These are phyloP conservation scores for Candida germanica DNA, from an alignment of 805 yeast species.

Conservation along the genomic window DNA sequence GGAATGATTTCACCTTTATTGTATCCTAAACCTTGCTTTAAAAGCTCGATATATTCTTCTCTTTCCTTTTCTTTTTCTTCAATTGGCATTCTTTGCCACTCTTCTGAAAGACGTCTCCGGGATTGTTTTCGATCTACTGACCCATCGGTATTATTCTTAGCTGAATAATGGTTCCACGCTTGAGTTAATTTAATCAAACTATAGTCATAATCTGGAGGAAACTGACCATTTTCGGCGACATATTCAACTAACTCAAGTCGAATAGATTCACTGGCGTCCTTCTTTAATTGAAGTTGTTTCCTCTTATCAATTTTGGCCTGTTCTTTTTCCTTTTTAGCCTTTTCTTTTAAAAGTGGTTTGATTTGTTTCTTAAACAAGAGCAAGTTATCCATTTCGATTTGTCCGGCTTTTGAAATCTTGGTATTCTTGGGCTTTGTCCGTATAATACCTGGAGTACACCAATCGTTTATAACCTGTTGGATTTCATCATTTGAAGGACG, in stretches of 20 bases:
- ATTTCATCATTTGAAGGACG: constrained; percentile 7
- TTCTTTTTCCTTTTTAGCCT: constrained; percentile 7
- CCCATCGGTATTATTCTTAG: constrained; percentile 4
- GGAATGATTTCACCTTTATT: constrained; percentile 10
- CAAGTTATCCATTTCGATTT: constrained; percentile 2
- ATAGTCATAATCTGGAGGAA: constrained; percentile 11
- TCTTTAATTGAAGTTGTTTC: constrained; percentile 6
- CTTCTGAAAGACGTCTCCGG: constrained; percentile 11
- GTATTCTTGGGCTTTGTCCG: constrained; percentile 9
- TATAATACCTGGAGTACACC: constrained; percentile 10
- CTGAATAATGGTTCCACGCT: constrained; percentile 34
- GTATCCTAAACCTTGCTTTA: constrained; percentile 14
- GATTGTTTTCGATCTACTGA: neutral
- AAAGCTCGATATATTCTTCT: constrained; percentile 24
- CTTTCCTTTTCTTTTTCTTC: constrained; percentile 27
- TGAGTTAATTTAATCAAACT: constrained; percentile 21
- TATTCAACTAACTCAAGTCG: constrained; percentile 6
- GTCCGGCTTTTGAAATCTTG: constrained; percentile 4
- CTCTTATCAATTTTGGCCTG: constrained; percentile 8
- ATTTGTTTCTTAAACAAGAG: constrained; percentile 8
- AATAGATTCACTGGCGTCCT: constrained; percentile 1
- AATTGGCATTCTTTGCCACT: constrained; percentile 25
- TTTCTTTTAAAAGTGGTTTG: constrained; percentile 1
- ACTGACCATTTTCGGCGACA: constrained; percentile 11
- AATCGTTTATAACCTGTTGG: constrained; percentile 16